Conservation (phyloP, 495 filamentous ascomycete species). For the Penicillium antarcticum region DNA sequence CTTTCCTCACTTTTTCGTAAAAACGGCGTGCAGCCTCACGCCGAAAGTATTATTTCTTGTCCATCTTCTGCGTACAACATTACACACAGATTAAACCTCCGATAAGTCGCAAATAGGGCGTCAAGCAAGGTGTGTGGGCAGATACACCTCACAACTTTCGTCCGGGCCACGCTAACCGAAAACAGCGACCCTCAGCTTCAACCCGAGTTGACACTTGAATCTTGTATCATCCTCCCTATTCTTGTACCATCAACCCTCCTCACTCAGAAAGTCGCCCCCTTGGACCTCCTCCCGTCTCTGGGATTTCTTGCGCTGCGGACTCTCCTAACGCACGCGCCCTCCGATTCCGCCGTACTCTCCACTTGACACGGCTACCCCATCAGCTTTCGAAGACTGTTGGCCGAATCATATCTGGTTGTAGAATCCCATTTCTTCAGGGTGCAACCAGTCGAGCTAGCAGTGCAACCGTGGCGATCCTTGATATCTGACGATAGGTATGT, state of each 20-base stretch:
- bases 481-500: slow-evolving; percentile 52
- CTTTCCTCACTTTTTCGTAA: background rate
- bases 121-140: background rate
- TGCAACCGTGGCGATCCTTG: slow-evolving; percentile 48
- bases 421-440: slow-evolving; percentile 35
- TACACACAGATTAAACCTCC: background rate
- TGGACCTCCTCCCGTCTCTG: slow-evolving; percentile 13
- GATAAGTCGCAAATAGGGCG: background rate
- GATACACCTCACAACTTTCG: slow-evolving; percentile 14
- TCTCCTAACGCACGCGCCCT: slow-evolving; percentile 16
- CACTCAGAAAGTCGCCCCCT: slow-evolving; percentile 21
- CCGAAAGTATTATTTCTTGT: background rate
- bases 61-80: too few species aligned
- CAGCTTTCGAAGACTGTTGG: slow-evolving; percentile 19
- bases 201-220: slow-evolving; percentile 30
- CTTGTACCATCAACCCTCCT: slow-evolving; percentile 18
- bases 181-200: slow-evolving; percentile 42
- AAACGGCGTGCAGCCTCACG: too few species aligned
- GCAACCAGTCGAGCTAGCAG: slow-evolving; percentile 40
- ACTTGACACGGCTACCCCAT: slow-evolving; percentile 17
- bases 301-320: slow-evolving; percentile 28
- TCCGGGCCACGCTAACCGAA: slow-evolving; percentile 38
- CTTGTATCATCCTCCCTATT: slow-evolving; percentile 20
- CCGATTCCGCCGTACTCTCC: slow-evolving; percentile 17
- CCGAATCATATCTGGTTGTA: slow-evolving; percentile 30